phyloP scores from a whole-genome alignment of 208 protist species.

The Trypanosoma avium region DNA sequence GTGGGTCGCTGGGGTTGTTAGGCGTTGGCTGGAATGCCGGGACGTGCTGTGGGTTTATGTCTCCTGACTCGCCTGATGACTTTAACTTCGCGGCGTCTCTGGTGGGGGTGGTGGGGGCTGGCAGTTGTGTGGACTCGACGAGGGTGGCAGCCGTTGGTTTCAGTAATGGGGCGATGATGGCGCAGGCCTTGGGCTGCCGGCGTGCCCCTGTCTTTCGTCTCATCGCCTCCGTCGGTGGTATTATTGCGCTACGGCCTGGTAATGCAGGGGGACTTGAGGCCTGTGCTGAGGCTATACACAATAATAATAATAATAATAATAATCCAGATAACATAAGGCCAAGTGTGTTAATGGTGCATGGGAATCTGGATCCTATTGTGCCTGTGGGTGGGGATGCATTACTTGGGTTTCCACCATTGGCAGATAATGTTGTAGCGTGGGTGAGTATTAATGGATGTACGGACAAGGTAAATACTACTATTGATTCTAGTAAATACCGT shows the following conservation, averaged over 20 bases:
- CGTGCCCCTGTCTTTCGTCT: conserved; percentile 39
- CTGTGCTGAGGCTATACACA: conserved; percentile 34
- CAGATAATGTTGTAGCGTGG: conserved; percentile 49
- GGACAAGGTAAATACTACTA: conserved; percentile 24
- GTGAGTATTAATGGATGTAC: conserved; percentile 40
- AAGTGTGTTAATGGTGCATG: conserved; percentile 73
- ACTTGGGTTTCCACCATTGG: conserved; percentile 54
- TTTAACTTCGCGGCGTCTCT: conserved; percentile 43
- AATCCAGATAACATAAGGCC: too few relatives aligned
- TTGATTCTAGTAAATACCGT: conserved; percentile 36
- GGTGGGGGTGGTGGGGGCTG: conserved; percentile 19
- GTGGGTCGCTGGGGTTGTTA: conserved; percentile 50
- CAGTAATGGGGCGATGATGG: conserved; percentile 84
- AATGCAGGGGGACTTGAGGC: conserved; percentile 41
- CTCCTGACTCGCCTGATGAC: conserved; percentile 42
- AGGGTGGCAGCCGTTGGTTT: conserved; percentile 69
- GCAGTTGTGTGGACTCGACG: conserved; percentile 34
- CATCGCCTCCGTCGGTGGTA: conserved; percentile 57
- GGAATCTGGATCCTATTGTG: conserved; percentile 57
- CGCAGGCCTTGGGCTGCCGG: conserved; percentile 62
- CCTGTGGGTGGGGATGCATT: conserved; percentile 51
- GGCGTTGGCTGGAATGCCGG: conserved; percentile 72
- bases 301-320: too few relatives aligned
- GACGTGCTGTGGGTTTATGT: conserved; percentile 69
- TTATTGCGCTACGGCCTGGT: conserved; percentile 61